phyloP scores from a whole-genome alignment of 1,284 basidiomycete genomes.

The Anthracocystis setariae region DNA sequence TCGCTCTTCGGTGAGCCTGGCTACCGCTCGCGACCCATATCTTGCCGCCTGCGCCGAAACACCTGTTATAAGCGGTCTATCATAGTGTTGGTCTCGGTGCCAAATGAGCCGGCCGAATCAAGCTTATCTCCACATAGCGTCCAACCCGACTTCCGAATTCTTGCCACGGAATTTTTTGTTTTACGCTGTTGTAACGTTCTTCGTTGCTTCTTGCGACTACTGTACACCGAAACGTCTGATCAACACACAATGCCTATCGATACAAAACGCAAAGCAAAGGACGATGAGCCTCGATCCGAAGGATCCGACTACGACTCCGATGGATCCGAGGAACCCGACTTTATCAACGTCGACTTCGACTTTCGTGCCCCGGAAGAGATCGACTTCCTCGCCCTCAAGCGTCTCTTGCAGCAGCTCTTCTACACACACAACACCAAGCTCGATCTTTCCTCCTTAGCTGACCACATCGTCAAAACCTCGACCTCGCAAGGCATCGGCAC shows the following conservation, averaged over 20 bases:
- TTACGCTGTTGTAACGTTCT: not conserved
- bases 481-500: slow-evolving; percentile 54
- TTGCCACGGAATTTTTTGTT: slow-evolving; percentile 11
- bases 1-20: too few species aligned
- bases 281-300: slow-evolving; percentile 37
- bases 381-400: slow-evolving; percentile 61
- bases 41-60: too few species aligned
- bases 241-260: slow-evolving; percentile 28
- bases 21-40: too few species aligned
- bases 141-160: slow-evolving; percentile 19
- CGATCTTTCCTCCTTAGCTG: slow-evolving; percentile 51
- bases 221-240: not conserved
- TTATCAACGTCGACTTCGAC: slow-evolving; percentile 67
- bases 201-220: not conserved
- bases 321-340: slow-evolving; percentile 48
- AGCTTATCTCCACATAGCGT: slow-evolving; percentile 14
- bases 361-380: slow-evolving; percentile 59
- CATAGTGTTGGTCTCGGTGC: not conserved
- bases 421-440: slow-evolving; percentile 63
- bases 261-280: slow-evolving; percentile 46
- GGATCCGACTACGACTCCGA: slow-evolving; percentile 50
- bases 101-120: not conserved
- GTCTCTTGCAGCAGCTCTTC: slow-evolving; percentile 64
- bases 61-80: not conserved
- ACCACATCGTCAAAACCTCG: slow-evolving; percentile 47